phyloP scores from a whole-genome alignment of 768 basidiomycete genomes.

The Kwoniella newhampshirensis region DNA sequence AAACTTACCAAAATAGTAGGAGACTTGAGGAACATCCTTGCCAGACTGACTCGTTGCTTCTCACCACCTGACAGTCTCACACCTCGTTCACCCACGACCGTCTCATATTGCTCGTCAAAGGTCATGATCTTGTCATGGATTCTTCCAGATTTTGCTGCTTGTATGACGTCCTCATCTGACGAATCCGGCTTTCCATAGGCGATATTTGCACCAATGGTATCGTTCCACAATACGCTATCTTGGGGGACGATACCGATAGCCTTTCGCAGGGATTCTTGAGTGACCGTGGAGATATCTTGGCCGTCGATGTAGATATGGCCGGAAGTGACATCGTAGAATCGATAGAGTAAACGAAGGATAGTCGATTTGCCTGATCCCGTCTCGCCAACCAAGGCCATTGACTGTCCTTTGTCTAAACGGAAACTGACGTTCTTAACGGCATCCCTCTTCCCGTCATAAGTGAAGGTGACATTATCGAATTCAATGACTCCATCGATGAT shows the following conservation, averaged over 20 bases:
- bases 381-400: slow-evolving; percentile 86
- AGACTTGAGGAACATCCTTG: slow-evolving; percentile 79
- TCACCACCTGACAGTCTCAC: slow-evolving; percentile 82
- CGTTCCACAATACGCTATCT: slow-evolving; percentile 58
- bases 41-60: slow-evolving; percentile 85
- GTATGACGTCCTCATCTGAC: slow-evolving; percentile 70
- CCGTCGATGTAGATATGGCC: slow-evolving; percentile 84
- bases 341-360: slow-evolving; percentile 79
- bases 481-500: slow-evolving; percentile 77
- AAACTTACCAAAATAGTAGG: slow-evolving; percentile 72
- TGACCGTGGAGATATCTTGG: slow-evolving; percentile 81
- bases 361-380: slow-evolving; percentile 70
- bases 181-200: slow-evolving; percentile 77
- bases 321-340: slow-evolving; percentile 83
- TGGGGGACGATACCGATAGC: slow-evolving; percentile 91
- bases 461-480: slow-evolving; percentile 85
- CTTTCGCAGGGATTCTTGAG: slow-evolving; percentile 72
- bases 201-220: slow-evolving; percentile 52
- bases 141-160: slow-evolving; percentile 75
- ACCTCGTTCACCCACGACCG: slow-evolving; percentile 84
- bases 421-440: slow-evolving; percentile 76
- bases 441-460: slow-evolving; percentile 62
- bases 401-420: slow-evolving; percentile 78
- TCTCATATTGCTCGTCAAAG: slow-evolving; percentile 81
- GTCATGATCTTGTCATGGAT: slow-evolving; percentile 81